Base-by-base conservation (phyloP, 345 rosid species). In the Gossypium thurberi region DNA sequence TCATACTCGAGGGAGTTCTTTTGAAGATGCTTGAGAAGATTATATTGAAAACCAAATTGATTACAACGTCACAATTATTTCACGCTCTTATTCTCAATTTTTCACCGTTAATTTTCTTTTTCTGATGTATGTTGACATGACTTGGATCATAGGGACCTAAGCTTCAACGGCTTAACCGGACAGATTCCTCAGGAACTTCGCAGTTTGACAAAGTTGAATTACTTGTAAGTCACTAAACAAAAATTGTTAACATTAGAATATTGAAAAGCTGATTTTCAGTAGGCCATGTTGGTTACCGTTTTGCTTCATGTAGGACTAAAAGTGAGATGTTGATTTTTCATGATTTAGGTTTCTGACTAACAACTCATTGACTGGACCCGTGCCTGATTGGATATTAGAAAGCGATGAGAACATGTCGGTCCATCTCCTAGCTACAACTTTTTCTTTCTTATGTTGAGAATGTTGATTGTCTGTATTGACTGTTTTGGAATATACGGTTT, bases 111-210 rank as follows among this genome's bases (percentile, higher is more conserved):
- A 10, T 65, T 43, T 40, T 26, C 11, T 28, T 9, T 43, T 47
- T 8, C 68, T 63, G 11, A 18, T 46, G 64, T 65, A 33, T 25
- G 40, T 8, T 56, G 20, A 10, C 26, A 33, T 44, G 18, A 46
- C 51, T 65, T 14, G 56, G 62, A 23, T 59, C 73, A 80, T 73
- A 95, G 99, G 77, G 98, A 95, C 81, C 73, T 92, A 75, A 88
- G 98, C 87, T 84, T 79, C 87, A 95, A 95, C 79, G 81, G 57
- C 78, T 75, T 95, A 82, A 85, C 81, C 0, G 94, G 91, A 68
- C 10, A 12, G 60, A 79, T 91, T 77, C 91, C 96, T 15, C 47
- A 33, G 11, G 12, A 74, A 28, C 72, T 89, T 51, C 14, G 46
- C 75, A 69, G 15, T 50, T 71, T 78, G 68, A 0, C 2, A 0